A percentile compares a stretch with the other conserved stretches of the same genome.
These are phyloP conservation scores for Theobroma grandiflorum DNA, from an alignment of 441 rosid genomes.

Conservation along the genomic window DNA sequence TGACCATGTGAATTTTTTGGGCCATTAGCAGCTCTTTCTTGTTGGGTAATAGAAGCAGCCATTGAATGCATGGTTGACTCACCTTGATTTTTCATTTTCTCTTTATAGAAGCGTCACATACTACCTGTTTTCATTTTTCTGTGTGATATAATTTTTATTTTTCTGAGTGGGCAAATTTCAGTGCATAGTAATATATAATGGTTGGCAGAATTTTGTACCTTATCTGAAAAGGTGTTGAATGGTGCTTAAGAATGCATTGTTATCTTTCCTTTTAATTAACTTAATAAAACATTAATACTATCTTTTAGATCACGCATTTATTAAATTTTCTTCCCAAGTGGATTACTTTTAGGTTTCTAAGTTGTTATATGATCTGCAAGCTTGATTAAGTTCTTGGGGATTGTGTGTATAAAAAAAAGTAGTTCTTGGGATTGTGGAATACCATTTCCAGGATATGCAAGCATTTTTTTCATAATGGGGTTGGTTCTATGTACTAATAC, in stretches of 20 bases:
- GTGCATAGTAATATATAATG: slow-evolving; percentile 4
- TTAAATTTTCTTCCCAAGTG: not conserved
- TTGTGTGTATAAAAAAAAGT: too few relatives aligned
- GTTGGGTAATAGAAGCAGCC: slow-evolving; percentile 18
- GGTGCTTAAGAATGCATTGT: not conserved
- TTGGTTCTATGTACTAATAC: not conserved
- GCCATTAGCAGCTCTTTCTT: slow-evolving; percentile 13
- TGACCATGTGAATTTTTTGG: not conserved
- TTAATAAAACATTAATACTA: not conserved
- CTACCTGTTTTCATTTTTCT: not conserved
- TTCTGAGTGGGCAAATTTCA: not conserved
- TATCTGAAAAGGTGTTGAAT: not conserved
- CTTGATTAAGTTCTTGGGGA: not conserved
- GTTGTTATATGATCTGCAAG: slow-evolving; percentile 2
- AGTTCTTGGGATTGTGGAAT: too few relatives aligned
- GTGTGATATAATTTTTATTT: slow-evolving; percentile 10
- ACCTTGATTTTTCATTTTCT: slow-evolving; percentile 7
- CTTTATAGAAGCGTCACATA: not conserved
- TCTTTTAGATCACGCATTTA: slow-evolving; percentile 5
- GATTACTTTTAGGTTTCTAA: not conserved
- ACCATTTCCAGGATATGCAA: slow-evolving; percentile 4
- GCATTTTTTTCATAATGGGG: slow-evolving; percentile 2
- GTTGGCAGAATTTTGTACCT: slow-evolving; percentile 7
- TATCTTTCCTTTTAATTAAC: slow-evolving; percentile 4
- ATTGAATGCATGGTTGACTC: slow-evolving; percentile 5